These are phyloP conservation scores for Crassisporium funariophilum DNA, from an alignment of 768 basidiomycete species.

Conservation along the genomic window DNA sequence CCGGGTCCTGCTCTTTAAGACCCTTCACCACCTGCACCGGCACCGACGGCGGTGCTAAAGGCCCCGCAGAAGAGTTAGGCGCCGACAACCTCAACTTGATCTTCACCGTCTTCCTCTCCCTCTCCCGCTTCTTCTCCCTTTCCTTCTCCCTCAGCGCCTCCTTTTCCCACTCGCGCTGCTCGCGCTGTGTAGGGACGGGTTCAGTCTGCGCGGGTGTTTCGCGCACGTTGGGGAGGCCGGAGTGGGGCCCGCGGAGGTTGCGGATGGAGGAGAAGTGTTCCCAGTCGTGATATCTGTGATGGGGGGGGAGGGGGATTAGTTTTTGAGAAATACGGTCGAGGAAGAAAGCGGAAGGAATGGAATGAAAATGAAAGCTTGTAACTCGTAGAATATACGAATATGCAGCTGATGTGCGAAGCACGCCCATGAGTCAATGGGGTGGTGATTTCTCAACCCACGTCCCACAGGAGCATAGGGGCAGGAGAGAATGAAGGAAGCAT, in stretches of 20 bases:
- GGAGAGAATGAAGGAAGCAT: too few relatives aligned
- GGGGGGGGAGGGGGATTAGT: too few relatives aligned
- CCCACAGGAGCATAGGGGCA: too few relatives aligned
- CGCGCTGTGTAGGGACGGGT: conserved; percentile 1
- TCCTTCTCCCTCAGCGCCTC: conserved; percentile 18
- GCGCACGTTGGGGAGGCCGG: conserved; percentile 65
- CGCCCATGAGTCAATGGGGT: too few relatives aligned
- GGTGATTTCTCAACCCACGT: too few relatives aligned
- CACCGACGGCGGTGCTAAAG: background rate
- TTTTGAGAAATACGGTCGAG: background rate
- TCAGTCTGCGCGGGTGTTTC: conserved; percentile 40
- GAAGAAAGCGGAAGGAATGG: background rate
- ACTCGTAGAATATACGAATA: too few relatives aligned
- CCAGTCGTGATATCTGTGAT: conserved; percentile 83
- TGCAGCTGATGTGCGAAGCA: too few relatives aligned
- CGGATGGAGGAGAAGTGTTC: conserved; percentile 95
- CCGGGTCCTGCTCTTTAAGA: conserved; percentile 11
- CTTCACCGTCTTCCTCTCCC: conserved; percentile 25
- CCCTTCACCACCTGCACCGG: background rate
- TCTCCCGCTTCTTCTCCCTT: conserved; percentile 24
- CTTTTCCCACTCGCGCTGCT: conserved; percentile 1
- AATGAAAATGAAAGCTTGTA: conserved; percentile 1
- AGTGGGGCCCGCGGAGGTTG: conserved; percentile 81
- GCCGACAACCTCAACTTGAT: conserved; percentile 23
- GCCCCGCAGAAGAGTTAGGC: background rate